Conservation (phyloP, 139 green algal genomes). For the Gonium pectorale region DNA sequence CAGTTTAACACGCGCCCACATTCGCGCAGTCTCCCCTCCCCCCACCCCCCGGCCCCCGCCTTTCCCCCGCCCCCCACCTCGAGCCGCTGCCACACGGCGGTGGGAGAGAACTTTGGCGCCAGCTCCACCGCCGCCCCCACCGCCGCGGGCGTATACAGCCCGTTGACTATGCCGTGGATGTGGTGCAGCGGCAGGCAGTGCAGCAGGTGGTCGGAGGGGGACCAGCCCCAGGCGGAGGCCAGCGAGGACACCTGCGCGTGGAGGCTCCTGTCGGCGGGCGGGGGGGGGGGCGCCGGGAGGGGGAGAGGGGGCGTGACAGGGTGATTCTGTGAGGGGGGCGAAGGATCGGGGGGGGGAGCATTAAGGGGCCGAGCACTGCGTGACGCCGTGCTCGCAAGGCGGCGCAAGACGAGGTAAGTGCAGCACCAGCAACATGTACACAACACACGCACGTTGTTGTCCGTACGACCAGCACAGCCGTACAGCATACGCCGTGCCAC, state of each 20-base stretch:
- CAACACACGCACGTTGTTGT: too few species aligned
- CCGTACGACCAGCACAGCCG: too few species aligned
- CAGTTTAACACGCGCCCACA: too few species aligned
- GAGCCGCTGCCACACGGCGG: constrained; percentile 73
- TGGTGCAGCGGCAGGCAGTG: constrained; percentile 95
- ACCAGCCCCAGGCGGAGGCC: constrained; percentile 84
- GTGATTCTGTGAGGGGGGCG: too few species aligned
- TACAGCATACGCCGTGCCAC: too few species aligned
- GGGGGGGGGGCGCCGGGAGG: neutral
- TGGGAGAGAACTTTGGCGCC: constrained; percentile 82
- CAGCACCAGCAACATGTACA: too few species aligned
- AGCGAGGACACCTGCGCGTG: constrained; percentile 77
- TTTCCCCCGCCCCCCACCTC: constrained; percentile 44
- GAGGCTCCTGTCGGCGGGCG: constrained; percentile 66
- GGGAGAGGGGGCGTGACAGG: too few species aligned
- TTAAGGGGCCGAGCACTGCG: too few species aligned
- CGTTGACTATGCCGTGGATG: constrained; percentile 97
- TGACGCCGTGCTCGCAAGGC: too few species aligned
- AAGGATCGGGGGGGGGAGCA: too few species aligned
- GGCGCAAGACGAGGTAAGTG: too few species aligned
- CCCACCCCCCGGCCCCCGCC: neutral
- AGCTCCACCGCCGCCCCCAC: constrained; percentile 85
- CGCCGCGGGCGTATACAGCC: constrained; percentile 80
- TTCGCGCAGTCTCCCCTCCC: too few species aligned
- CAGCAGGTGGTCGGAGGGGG: constrained; percentile 81